Evolutionary conservation across 2,329 filamentous ascomycete species (phyloP).

Genomic region (Akanthomyces muscarius): DNA sequence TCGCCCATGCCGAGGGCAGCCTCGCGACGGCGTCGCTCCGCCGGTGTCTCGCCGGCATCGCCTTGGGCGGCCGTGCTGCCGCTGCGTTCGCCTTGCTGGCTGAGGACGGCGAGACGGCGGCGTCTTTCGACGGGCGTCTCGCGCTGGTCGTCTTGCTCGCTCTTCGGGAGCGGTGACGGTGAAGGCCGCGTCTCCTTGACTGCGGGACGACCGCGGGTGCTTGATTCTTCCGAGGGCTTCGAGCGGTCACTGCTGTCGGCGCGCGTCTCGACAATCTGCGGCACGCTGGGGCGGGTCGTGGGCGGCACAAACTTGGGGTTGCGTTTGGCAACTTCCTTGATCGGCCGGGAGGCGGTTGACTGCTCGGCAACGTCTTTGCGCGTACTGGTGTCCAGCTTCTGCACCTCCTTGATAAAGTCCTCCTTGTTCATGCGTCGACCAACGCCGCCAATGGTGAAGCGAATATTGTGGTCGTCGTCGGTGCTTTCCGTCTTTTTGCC

Average conservation of each 20-base stretch:
- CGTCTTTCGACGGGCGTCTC: constrained; percentile 70
- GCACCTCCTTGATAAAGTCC: constrained; percentile 72
- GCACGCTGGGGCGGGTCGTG: not conserved
- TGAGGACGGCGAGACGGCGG: constrained; percentile 55
- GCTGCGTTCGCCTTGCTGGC: constrained; percentile 19
- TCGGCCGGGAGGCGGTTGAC: constrained; percentile 43
- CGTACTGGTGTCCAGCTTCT: constrained; percentile 65
- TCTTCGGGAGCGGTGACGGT: constrained; percentile 15
- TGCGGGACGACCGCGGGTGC: constrained; percentile 10
- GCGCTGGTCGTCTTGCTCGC: constrained; percentile 17
- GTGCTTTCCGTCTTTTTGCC: constrained; percentile 34
- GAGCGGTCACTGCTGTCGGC: not conserved
- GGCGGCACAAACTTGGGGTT: constrained; percentile 1
- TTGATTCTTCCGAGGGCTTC: not conserved
- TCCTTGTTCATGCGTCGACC: constrained; percentile 74
- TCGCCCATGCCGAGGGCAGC: constrained; percentile 63
- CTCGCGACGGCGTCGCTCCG: constrained; percentile 68
- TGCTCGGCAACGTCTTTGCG: constrained; percentile 51
- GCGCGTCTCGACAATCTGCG: constrained; percentile 15
- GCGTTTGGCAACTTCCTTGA: constrained; percentile 47
- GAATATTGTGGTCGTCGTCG: constrained; percentile 65
- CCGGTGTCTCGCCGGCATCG: constrained; percentile 64
- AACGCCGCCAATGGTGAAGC: constrained; percentile 72
- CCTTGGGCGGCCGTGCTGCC: constrained; percentile 4
- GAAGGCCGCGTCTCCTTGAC: constrained; percentile 1